Base-by-base conservation (phyloP, 495 filamentous ascomycete genomes). In the Penicillium atrosanguineum region DNA sequence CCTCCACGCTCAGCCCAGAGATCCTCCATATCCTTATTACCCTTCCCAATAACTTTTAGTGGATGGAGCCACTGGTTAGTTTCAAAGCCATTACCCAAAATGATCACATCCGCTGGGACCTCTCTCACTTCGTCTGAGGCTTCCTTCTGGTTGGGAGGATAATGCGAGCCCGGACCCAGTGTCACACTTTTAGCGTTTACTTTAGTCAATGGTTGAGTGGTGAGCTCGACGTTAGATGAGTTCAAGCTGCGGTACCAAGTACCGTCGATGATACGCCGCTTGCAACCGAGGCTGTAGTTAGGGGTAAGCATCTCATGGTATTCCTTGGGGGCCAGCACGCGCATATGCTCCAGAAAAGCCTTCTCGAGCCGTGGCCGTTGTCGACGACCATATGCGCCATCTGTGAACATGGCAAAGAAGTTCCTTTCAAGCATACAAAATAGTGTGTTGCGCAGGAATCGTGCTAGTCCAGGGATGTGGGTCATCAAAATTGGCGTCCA, bases 231-330 rank as follows among this genome's bases (percentile, higher is more conserved):
- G 28, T 77, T 76, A 0, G 77, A 67, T 28, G 78, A 67, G 46
- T 83, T 69, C 39, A 88, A 70, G 46, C 73, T 71, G 9, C 64
- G 61, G 39, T 83, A 76, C 80, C 86, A 88, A 7, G 61, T 61
- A 2, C 70, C 71, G 45, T 86, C 83, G 46, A 80, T 75, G 39
- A 88, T 71, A 4, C 80, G 68, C 44, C 82, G 70, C 55, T 88
- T 88, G 68, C 85, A 88, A 15, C 80, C 82, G 14, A 87, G 63
- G 9, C 71, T 66, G 53, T 85, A 87, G 53, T 87, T 71, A 0
- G 85, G 85, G 6, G 78, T 80, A 1, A 88, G 60, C 3, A 88
- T 79, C 26, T 86, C 78, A 48, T 84, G 81, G 50, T 88, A 88
- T 61, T 85, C 79, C 46, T 77, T 64, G 0, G 85, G 85, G 1